Evolutionary conservation across 345 rosid species (phyloP).

Genomic region (Durio zibethinus): DNA sequence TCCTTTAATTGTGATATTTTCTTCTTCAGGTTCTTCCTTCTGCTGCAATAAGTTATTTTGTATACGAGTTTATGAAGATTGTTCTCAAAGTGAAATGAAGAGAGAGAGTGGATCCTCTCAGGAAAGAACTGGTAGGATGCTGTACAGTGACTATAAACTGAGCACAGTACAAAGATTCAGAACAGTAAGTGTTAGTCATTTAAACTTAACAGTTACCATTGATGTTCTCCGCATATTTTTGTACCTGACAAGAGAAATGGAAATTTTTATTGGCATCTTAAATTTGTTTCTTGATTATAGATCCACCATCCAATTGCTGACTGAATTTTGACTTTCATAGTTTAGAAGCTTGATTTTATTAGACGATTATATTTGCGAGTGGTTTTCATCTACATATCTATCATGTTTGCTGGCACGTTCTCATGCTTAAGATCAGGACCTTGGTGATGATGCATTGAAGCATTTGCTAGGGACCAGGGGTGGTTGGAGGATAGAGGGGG

Average conservation of each 20-base stretch:
- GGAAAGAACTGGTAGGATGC: conserved; percentile 17
- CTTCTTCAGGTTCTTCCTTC: conserved; percentile 79
- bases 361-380: neutral
- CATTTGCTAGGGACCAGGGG: neutral
- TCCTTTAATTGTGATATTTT: neutral
- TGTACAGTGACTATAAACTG: conserved; percentile 20
- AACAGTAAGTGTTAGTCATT: conserved; percentile 21
- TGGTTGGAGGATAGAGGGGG: neutral
- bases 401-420: neutral
- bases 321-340: neutral
- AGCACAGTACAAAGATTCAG: conserved; percentile 20
- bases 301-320: neutral
- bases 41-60: conserved; percentile 75
- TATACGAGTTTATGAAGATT: conserved; percentile 85
- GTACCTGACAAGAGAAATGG: conserved; percentile 1
- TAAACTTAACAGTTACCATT: conserved; percentile 15
- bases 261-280: neutral
- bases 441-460: neutral
- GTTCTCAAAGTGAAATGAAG: conserved; percentile 64
- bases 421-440: neutral
- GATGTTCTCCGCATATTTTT: conserved; percentile 16
- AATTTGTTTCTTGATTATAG: conserved; percentile 14
- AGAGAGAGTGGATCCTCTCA: conserved; percentile 11
- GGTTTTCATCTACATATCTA: neutral
- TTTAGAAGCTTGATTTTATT: neutral